Evolutionary conservation across 768 basidiomycete species (phyloP), one percentile per base, ranked within the genome.

Genomic region (Boletus vermiculosoides): DNA sequence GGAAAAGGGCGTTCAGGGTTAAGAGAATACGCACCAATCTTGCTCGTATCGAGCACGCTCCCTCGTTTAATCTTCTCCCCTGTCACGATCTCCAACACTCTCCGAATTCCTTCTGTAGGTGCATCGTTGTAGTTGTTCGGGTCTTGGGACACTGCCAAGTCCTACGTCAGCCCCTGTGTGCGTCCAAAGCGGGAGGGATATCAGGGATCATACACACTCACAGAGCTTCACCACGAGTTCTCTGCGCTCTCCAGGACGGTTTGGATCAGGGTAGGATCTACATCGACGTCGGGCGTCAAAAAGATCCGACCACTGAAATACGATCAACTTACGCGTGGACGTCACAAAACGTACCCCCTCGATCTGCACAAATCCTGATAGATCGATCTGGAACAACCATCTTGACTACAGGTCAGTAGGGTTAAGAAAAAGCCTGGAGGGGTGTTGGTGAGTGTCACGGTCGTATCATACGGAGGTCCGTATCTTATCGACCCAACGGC

Each of bases 291-390:
- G 31, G 46, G 12, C 45, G 18, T 50, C 39, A 50, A 30, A 34
- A 22, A 11, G 36, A 50, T 31, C 31, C 20, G 20, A 18, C 8
- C 7, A 15, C 33, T 9, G n/a, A 44, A 34, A 16, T n/a, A 25
- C 20, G 15, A 44, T 30, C 16, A 30, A 78, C 84, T 61, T 63
- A 88, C 82, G 91, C 91, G 71, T 92, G 85, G 34, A 94, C 84
- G 69, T 95, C 94, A 66, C 92, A 93, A 73, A 94, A 96, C 0
- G 93, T 97, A 5, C 94, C 94, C 36, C 94, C 94, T 73, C 92
- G 78, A 71, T 94, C 92, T 8, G 90, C 89, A 64, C 90, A 92
- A 59, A 94, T 92, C 52, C 86, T 82, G 56, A 94, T 87, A 13
- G 91, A 94, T 63, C 80, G 82, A 68, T 90, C 85, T 22, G 88